Conservation (phyloP, 805 yeast genomes). For the Candida qinlingensis region DNA sequence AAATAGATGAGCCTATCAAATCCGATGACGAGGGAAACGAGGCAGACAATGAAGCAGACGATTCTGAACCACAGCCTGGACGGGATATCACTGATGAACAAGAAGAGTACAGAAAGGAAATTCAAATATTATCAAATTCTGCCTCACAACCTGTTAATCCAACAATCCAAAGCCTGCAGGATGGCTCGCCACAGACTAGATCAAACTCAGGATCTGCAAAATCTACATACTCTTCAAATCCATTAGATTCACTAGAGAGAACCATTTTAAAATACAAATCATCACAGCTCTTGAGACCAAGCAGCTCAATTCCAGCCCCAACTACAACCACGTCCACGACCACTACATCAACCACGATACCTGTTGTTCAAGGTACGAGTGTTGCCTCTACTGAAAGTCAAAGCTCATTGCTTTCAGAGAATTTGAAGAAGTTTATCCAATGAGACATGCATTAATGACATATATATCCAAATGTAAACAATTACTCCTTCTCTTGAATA, state of each 20-base stretch:
- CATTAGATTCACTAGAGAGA: slow-evolving; percentile 3
- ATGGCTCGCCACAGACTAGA: background rate
- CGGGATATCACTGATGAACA: background rate
- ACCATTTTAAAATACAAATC: slow-evolving; percentile 6
- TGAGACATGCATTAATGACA: background rate
- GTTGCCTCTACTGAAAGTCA: background rate
- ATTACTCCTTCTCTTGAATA: slow-evolving; percentile 21
- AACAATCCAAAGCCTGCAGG: background rate
- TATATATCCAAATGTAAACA: background rate
- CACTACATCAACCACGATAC: background rate
- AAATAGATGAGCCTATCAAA: no score
- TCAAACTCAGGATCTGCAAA: background rate
- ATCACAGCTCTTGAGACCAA: background rate
- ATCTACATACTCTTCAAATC: background rate
- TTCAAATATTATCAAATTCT: no score
- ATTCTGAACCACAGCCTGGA: no score
- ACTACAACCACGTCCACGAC: background rate
- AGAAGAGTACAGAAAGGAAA: background rate
- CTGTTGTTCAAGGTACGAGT: background rate
- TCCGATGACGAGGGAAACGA: background rate
- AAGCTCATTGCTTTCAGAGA: slow-evolving; percentile 1
- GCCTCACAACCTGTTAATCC: background rate
- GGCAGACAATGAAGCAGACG: background rate
- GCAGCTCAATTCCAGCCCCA: background rate
- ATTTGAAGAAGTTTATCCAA: slow-evolving; percentile 7